phyloP scores from a whole-genome alignment of 345 rosid species.

The Raphanus raphanistrum region DNA sequence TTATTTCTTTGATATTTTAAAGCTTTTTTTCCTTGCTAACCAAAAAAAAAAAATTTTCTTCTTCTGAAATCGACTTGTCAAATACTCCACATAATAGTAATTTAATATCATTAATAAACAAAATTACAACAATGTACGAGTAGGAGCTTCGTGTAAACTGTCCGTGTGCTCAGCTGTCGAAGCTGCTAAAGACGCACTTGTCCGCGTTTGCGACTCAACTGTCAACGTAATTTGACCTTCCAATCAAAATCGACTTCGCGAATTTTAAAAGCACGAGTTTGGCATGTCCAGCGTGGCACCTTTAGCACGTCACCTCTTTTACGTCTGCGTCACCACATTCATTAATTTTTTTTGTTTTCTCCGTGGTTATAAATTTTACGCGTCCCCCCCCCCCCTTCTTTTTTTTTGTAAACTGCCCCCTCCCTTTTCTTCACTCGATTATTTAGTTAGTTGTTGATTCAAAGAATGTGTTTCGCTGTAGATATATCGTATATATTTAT shows the following conservation, averaged over 20 bases:
- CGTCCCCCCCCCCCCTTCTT: too few relatives aligned
- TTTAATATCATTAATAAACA: background rate
- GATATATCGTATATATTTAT: too few relatives aligned
- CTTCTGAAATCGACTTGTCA: background rate
- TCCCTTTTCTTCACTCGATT: background rate
- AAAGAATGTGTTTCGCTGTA: too few relatives aligned
- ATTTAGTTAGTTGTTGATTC: background rate
- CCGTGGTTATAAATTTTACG: background rate
- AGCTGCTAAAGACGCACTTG: background rate
- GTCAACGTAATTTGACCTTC: constrained; percentile 13
- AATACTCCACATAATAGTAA: background rate
- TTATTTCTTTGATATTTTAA: background rate
- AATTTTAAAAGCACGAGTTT: constrained; percentile 19
- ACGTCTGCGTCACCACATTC: background rate
- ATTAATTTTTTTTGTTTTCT: background rate
- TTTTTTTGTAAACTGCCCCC: too few relatives aligned
- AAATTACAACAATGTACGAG: background rate
- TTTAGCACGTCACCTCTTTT: background rate
- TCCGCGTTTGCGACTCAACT: constrained; percentile 4
- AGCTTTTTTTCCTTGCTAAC: background rate
- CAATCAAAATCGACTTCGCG: background rate
- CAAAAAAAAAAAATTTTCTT: background rate
- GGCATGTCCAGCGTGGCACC: constrained; percentile 12
- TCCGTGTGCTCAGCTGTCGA: background rate
- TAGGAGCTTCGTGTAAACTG: background rate